Conservation (phyloP, 306 rosid genomes). For the Lupinus albus region DNA sequence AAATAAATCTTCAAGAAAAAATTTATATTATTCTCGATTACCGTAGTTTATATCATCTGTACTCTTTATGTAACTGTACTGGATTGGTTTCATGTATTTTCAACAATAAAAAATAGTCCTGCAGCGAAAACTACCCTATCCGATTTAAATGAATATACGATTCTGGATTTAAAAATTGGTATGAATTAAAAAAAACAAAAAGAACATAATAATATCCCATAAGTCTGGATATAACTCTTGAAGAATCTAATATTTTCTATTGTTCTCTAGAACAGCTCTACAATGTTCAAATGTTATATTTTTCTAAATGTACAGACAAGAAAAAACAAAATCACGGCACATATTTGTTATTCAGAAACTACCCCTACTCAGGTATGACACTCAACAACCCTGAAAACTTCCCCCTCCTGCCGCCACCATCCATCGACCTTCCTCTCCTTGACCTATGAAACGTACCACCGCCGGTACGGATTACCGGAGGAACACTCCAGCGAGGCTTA, state of each 20-base stretch:
- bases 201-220: neutral
- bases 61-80: neutral
- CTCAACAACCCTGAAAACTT: constrained; percentile 56
- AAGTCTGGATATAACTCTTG: constrained; percentile 7
- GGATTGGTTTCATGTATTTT: constrained; percentile 8
- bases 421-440: constrained; percentile 41
- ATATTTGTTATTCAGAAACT: constrained; percentile 37
- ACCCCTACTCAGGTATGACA: constrained; percentile 76
- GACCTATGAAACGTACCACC: constrained; percentile 31
- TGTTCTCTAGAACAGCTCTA: constrained; percentile 33
- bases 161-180: constrained; percentile 7
- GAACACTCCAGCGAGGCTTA: constrained; percentile 22
- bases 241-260: constrained; percentile 25
- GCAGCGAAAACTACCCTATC: neutral
- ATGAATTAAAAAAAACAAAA: neutral
- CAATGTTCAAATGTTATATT: neutral
- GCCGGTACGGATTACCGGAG: neutral
- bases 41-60: neutral
- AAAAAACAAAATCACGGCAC: constrained; percentile 15
- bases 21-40: no score
- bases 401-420: constrained; percentile 28
- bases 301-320: constrained; percentile 31
- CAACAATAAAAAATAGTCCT: neutral
- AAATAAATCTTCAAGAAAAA: no score
- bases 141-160: neutral